A percentile compares a stretch with the other conserved stretches of the same genome.
These are phyloP conservation scores for Collybiopsis luxurians DNA, from an alignment of 768 basidiomycete species.

Conservation along the genomic window DNA sequence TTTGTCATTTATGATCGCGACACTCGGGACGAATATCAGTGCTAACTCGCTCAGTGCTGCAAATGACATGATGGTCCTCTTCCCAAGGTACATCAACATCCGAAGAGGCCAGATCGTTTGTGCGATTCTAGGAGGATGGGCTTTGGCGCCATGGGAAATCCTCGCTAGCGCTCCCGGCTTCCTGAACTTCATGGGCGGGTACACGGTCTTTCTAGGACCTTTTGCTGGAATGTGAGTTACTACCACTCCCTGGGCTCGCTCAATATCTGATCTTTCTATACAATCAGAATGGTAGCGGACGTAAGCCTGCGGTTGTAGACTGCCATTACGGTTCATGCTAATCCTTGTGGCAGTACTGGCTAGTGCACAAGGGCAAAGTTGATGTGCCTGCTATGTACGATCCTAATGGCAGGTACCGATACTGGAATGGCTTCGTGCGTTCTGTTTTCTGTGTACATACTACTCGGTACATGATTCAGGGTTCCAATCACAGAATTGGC, in stretches of 20 bases:
- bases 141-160: slow-evolving; percentile 85
- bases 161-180: slow-evolving; percentile 65
- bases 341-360: slow-evolving; percentile 56
- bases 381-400: slow-evolving; percentile 86
- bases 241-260: not conserved
- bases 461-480: not conserved
- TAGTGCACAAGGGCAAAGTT: slow-evolving; percentile 67
- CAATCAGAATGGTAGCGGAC: slow-evolving; percentile 42
- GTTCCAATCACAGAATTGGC: slow-evolving; percentile 64
- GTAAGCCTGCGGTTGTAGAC: slow-evolving; percentile 25
- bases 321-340: not conserved
- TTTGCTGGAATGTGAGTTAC: slow-evolving; percentile 70
- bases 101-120: slow-evolving; percentile 77
- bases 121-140: slow-evolving; percentile 83
- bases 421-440: slow-evolving; percentile 69
- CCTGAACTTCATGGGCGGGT: slow-evolving; percentile 77
- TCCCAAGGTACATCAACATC: slow-evolving; percentile 78
- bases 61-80: slow-evolving; percentile 82
- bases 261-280: not conserved
- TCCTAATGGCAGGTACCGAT: slow-evolving; percentile 76
- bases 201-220: slow-evolving; percentile 84
- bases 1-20: slow-evolving; percentile 71
- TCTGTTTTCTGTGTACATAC: no score
- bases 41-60: slow-evolving; percentile 74
- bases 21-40: slow-evolving; percentile 71